A percentile compares a stretch with the other conserved stretches of the same genome.
Evolutionary conservation across 345 rosid species (phyloP).

Genomic region (Cardamine occulta): DNA sequence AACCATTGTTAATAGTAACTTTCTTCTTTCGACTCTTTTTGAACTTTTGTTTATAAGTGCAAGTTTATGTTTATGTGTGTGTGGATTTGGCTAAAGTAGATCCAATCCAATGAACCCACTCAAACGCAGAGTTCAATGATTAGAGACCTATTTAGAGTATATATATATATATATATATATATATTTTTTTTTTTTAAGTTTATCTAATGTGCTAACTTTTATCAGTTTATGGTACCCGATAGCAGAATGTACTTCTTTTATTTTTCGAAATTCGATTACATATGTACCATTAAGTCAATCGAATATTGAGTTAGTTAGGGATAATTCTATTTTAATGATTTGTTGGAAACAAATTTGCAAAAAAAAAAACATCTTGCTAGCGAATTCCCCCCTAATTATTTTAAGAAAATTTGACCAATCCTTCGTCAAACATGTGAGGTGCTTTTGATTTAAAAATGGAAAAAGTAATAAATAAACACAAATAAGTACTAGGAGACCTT

Average conservation of each 20-base stretch:
- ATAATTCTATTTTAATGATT: neutral
- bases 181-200: no score
- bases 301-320: neutral
- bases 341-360: neutral
- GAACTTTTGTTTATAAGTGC: neutral
- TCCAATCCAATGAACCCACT: slow-evolving; percentile 27
- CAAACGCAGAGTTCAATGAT: neutral
- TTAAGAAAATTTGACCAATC: slow-evolving; percentile 26
- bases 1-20: slow-evolving; percentile 2
- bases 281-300: neutral
- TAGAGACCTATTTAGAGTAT: slow-evolving; percentile 7
- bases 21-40: slow-evolving; percentile 16
- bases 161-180: no score
- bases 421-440: slow-evolving; percentile 30
- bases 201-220: neutral
- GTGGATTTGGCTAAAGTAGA: slow-evolving; percentile 21
- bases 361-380: neutral
- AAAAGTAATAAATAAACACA: slow-evolving; percentile 19
- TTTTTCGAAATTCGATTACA: neutral
- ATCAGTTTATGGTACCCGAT: neutral
- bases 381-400: neutral
- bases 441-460: slow-evolving; percentile 16
- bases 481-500: slow-evolving; percentile 25
- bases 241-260: neutral
- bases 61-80: slow-evolving; percentile 21